Percentiles rank a stretch among this genome's conserved stretches.
These are phyloP conservation scores for Malassezia sympodialis DNA, from an alignment of 1,284 basidiomycete genomes.

Conservation along the genomic window DNA sequence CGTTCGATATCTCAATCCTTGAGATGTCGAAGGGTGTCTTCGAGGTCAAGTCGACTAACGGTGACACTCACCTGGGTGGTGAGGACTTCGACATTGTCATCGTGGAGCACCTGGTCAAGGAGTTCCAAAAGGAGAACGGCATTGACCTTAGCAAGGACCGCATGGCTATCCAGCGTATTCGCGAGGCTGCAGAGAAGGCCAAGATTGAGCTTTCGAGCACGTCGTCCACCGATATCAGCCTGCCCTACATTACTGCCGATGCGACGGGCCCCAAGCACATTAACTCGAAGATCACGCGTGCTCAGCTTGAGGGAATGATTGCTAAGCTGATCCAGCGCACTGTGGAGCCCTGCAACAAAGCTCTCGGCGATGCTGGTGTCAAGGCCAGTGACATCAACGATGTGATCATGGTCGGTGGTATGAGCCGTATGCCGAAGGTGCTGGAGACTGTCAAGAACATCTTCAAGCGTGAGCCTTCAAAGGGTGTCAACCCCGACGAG, in stretches of 20 bases:
- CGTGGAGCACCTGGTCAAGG: constrained; percentile 73
- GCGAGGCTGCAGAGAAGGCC: constrained; percentile 97
- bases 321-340: constrained; percentile 75
- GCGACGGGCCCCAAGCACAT: constrained; percentile 91
- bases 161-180: constrained; percentile 98
- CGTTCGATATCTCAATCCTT: constrained; percentile 94
- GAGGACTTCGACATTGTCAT: constrained; percentile 93
- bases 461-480: constrained; percentile 88
- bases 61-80: constrained; percentile 96
- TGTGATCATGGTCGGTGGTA: constrained; percentile 94
- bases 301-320: constrained; percentile 81
- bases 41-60: constrained; percentile 98
- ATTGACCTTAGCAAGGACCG: constrained; percentile 72
- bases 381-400: constrained; percentile 88
- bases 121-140: constrained; percentile 89
- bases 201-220: constrained; percentile 96
- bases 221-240: constrained; percentile 77
- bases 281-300: constrained; percentile 75
- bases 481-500: constrained; percentile 96
- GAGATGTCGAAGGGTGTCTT: constrained; percentile 99
- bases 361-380: constrained; percentile 76
- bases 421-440: constrained; percentile 94
- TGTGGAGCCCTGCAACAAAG: constrained; percentile 95
- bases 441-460: constrained; percentile 80
- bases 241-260: constrained; percentile 94